phyloP scores from a whole-genome alignment of 2,329 filamentous ascomycete species.

The Geosmithia flava region DNA sequence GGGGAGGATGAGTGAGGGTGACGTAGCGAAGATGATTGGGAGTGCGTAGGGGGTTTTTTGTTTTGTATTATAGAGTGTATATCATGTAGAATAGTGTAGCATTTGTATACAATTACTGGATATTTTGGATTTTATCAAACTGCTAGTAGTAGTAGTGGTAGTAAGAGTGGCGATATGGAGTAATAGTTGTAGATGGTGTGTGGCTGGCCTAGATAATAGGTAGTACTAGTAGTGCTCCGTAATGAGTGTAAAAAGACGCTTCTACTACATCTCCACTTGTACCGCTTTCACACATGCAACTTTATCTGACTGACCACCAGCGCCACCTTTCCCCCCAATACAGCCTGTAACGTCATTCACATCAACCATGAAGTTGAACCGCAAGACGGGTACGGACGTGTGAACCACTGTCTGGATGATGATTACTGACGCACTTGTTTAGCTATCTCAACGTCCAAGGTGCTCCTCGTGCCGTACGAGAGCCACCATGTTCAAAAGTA shows the following conservation, averaged over 20 bases:
- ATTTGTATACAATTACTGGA: no score
- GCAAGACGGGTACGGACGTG: slow-evolving; percentile 23
- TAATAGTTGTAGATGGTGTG: no score
- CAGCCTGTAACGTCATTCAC: neutral
- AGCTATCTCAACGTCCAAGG: slow-evolving; percentile 50
- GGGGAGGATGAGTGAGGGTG: slow-evolving; percentile 9
- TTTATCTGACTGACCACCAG: no score
- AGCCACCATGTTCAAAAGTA: slow-evolving; percentile 71
- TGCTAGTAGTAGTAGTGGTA: no score
- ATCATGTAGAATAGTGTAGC: neutral
- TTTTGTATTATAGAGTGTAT: neutral
- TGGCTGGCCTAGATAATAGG: no score
- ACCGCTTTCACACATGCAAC: no score
- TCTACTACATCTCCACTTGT: neutral
- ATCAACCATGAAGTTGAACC: slow-evolving; percentile 29
- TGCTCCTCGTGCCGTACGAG: slow-evolving; percentile 77
- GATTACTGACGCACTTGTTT: neutral
- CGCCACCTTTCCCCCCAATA: neutral
- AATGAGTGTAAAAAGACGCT: no score
- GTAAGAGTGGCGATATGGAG: no score
- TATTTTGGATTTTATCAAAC: no score
- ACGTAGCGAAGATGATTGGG: slow-evolving; percentile 4
- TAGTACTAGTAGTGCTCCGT: no score
- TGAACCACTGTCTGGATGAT: neutral
- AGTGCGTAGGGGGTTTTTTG: neutral